phyloP scores from a whole-genome alignment of 331 rosid species.

The Acacia concinna region DNA sequence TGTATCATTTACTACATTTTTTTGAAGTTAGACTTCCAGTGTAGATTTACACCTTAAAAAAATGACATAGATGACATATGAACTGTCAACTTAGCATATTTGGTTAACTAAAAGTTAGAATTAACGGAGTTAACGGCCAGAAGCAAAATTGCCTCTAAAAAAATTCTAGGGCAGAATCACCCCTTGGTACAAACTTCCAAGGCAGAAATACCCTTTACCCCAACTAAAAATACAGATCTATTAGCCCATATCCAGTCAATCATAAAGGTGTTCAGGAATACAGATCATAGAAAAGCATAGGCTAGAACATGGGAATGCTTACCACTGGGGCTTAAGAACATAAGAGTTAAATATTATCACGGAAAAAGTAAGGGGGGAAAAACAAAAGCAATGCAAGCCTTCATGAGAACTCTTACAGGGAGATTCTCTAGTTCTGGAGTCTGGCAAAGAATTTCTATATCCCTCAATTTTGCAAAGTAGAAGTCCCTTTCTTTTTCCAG shows the following conservation, averaged over 20 bases:
- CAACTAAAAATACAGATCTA: neutral
- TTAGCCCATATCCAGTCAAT: neutral
- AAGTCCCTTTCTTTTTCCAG: conserved; percentile 67
- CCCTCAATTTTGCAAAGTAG: conserved; percentile 19
- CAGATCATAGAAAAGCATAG: neutral
- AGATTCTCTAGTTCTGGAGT: conserved; percentile 52
- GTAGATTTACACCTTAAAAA: no score
- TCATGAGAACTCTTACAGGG: conserved; percentile 49
- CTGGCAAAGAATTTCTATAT: conserved; percentile 56
- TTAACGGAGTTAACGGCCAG: no score
- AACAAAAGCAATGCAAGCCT: neutral
- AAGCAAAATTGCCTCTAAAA: no score
- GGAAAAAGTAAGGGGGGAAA: neutral
- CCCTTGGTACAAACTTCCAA: no score
- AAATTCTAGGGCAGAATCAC: no score
- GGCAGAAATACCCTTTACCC: no score
- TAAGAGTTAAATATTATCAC: neutral
- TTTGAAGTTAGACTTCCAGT: no score
- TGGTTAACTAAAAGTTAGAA: no score
- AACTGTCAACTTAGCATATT: no score
- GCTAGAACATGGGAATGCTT: neutral
- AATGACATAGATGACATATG: no score
- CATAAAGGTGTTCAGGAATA: neutral
- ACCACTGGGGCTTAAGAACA: conserved; percentile 2
- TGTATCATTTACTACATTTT: no score